Evolutionary conservation across 495 filamentous ascomycete species (phyloP), one percentile per base, ranked within the genome.

Genomic region (Xylaria nigripes): DNA sequence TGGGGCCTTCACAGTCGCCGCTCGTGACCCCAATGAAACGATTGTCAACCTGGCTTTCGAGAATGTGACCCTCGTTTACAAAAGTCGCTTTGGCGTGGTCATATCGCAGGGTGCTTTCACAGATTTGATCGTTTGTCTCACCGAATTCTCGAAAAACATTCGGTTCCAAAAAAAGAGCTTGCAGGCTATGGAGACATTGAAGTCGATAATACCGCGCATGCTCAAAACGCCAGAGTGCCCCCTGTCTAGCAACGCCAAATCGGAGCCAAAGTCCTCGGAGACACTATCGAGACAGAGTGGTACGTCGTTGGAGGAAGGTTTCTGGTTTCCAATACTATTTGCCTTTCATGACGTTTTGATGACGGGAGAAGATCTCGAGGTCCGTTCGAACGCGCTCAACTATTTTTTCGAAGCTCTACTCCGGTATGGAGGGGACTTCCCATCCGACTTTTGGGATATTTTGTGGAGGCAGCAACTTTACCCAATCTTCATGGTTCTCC

Each of bases 321-420:
- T 88, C 69, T 99, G 93, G 93, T 97, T 96, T 59, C 93, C 93
- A 0, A 86, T 99, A 25, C 77, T 99, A 12, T 97, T 97, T 66
- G 90, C 94, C 6, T 97, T 97, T 74, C 93, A 99, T 69, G 93
- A 99, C 70, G 90, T 97, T 19, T 75, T 99, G 19, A 99, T 99
- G 93, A 99, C 93, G 25, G 93, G 93, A 2, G 93, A 97, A 67
- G 93, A 99, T 65, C 78, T 99, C n/a, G 93, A 99, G 66, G 91
- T 95, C 43, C 83, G 93, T 57, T 95, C 90, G 40, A 91, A 90
- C 56, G 93, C 93, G 4, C 80, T 96, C 42, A 92, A 87, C 50
- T 97, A 97, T 68, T 86, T 99, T 47, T 99, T 99, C 56, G 92
- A 97, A 40, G 89, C 88, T 0, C 75, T 99, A 4, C 86, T 93